Base-by-base conservation (phyloP, 129 eudicot genomes). In the Gnaphalium uliginosum region DNA sequence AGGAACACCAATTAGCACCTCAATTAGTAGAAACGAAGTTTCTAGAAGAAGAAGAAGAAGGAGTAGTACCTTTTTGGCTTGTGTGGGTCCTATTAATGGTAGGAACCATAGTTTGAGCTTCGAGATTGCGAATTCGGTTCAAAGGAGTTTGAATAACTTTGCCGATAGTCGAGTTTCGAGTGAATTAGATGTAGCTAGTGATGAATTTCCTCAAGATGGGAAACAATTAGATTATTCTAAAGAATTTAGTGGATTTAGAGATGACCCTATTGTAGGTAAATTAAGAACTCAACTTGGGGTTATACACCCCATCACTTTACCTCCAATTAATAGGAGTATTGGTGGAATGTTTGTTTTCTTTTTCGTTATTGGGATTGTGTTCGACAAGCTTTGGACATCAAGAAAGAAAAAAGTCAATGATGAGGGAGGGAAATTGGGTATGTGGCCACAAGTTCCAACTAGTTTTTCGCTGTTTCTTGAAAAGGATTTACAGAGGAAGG, bases 401-500 rank as follows among this genome's bases (percentile, higher is more conserved):
- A 83, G 88, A 69, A 92, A 86, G 83, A 77, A 57, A 71, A 79
- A 54, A 27, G 82, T 19, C 15, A 50, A 74, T 39, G 37, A 50
- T 17, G 82, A 76, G 58, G 89, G 75, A 17, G 82, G 68, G 30
- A 77, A 71, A 79, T 65, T 72, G 4, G 87, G 89, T 15, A 80
- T 78, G 26, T 81, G 93, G 90, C 85, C 89, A 21, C 88, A 84
- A 76, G 86, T 86, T 82, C 92, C 94, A 54, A 74, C 85, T 0
- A 86, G 86, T 48, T 80, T 89, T 63, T 88, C 98, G 0, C 56
- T 79, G 79, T 86, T 92, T 66, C 86, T 92, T 17, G 92, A 92
- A 76, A 90, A 86, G 79, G 98, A 90, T 80, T 88, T 90, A 86
- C 92, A 86, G 88, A 83, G 98, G 86, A 92, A 90, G 69, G 96